phyloP scores from a whole-genome alignment of 2,329 filamentous ascomycete species.

The Calonectria pteridis region DNA sequence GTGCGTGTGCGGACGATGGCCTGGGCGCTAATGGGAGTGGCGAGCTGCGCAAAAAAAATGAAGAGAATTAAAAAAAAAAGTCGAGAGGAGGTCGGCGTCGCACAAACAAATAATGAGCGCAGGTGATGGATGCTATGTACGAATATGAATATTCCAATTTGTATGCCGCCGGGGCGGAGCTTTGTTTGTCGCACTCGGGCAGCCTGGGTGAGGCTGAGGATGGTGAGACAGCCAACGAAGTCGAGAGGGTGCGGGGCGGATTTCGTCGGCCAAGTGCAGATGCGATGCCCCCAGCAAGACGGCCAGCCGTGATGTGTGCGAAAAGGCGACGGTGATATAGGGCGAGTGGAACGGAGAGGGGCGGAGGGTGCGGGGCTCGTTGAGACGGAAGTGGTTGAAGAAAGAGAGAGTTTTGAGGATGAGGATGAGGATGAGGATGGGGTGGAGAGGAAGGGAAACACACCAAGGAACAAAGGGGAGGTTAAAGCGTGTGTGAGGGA shows the following conservation, averaged over 20 bases:
- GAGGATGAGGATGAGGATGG: background rate
- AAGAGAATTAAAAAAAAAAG: background rate
- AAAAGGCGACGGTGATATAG: conserved; percentile 37
- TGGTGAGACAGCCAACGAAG: conserved; percentile 40
- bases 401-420: conserved; percentile 19
- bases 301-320: conserved; percentile 24
- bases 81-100: conserved; percentile 33
- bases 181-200: conserved; percentile 34
- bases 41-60: conserved; percentile 18
- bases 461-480: conserved; percentile 22
- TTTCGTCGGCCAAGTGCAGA: conserved; percentile 39
- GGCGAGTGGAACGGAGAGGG: conserved; percentile 20
- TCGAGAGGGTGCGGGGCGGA: conserved; percentile 35
- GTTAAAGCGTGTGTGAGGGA: conserved; percentile 35
- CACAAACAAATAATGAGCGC: conserved; percentile 33
- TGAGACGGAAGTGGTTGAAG: conserved; percentile 35
- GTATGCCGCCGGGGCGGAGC: conserved; percentile 30
- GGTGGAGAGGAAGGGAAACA: conserved; percentile 18
- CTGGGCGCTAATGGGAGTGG: background rate
- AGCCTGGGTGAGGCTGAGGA: conserved; percentile 43
- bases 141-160: conserved; percentile 22
- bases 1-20: conserved; percentile 22
- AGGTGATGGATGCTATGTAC: conserved; percentile 29
- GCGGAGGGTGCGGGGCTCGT: conserved; percentile 33
- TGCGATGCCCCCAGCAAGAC: conserved; percentile 26